Conservation (phyloP, 129 eudicot species). For the Pulicaria dysenterica region DNA sequence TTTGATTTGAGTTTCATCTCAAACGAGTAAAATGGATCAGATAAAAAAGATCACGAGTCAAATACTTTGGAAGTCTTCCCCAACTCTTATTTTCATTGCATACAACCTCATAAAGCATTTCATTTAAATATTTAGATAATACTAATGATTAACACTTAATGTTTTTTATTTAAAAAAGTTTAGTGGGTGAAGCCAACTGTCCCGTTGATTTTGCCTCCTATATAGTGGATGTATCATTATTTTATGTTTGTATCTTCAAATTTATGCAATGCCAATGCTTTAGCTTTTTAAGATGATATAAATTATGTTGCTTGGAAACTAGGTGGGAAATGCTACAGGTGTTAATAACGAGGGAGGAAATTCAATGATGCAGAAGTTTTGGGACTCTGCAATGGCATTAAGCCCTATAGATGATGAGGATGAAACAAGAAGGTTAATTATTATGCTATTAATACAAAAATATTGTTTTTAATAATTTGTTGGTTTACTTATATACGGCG, state of each 20-base stretch:
- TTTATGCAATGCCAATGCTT: not conserved
- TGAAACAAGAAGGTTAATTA: slow-evolving; percentile 68
- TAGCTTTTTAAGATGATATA: not conserved
- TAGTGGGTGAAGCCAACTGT: not conserved
- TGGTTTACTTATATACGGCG: slow-evolving; percentile 22
- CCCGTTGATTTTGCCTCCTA: not conserved
- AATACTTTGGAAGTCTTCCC: not conserved
- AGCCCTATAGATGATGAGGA: slow-evolving; percentile 69
- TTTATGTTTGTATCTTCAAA: not conserved
- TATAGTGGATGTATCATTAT: not conserved
- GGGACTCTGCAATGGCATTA: slow-evolving; percentile 96
- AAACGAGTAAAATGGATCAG: not conserved
- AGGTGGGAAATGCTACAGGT: slow-evolving; percentile 90
- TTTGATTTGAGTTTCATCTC: not conserved
- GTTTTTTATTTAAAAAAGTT: not conserved
- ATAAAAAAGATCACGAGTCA: not conserved
- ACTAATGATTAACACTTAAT: not conserved
- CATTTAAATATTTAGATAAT: not conserved
- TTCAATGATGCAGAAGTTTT: slow-evolving; percentile 91
- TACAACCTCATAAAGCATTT: not conserved
- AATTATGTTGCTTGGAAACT: slow-evolving; percentile 15
- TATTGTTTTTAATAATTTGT: not conserved
- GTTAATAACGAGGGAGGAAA: slow-evolving; percentile 70
- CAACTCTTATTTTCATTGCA: not conserved
- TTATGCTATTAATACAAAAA: not conserved